Percentiles rank a stretch among this genome's conserved stretches.
phyloP scores from a whole-genome alignment of 2,329 filamentous ascomycete genomes.

The Pyricularia sp. region DNA sequence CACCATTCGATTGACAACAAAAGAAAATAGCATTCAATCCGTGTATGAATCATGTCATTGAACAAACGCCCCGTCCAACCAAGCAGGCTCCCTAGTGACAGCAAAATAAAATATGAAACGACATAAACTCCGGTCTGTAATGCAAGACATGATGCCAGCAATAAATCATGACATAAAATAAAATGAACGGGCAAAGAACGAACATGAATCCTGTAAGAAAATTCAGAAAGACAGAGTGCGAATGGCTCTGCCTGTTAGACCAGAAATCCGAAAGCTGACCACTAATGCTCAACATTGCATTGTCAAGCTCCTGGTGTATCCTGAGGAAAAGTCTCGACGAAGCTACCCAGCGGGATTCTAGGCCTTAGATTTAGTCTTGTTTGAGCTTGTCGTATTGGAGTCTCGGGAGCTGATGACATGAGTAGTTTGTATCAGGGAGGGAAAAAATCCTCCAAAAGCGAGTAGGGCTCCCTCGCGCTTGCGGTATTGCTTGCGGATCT shows the following conservation, averaged over 20 bases:
- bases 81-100: neutral
- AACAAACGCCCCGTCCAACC: neutral
- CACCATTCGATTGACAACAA: neutral
- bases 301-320: neutral
- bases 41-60: neutral
- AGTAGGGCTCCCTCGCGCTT: neutral
- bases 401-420: neutral
- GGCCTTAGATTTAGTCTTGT: neutral
- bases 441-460: neutral
- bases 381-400: neutral
- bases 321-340: neutral
- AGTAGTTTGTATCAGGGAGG: neutral
- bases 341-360: neutral
- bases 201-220: neutral
- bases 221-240: neutral
- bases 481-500: neutral
- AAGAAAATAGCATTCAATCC: neutral
- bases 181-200: neutral
- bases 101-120: neutral
- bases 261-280: neutral
- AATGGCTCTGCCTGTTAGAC: neutral
- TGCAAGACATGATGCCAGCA: neutral
- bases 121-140: neutral
- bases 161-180: neutral
- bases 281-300: neutral